Percentiles rank a stretch among this genome's conserved stretches.
These are phyloP conservation scores for Guyanaporus albipodus DNA, from an alignment of 768 basidiomycete genomes.

Conservation along the genomic window DNA sequence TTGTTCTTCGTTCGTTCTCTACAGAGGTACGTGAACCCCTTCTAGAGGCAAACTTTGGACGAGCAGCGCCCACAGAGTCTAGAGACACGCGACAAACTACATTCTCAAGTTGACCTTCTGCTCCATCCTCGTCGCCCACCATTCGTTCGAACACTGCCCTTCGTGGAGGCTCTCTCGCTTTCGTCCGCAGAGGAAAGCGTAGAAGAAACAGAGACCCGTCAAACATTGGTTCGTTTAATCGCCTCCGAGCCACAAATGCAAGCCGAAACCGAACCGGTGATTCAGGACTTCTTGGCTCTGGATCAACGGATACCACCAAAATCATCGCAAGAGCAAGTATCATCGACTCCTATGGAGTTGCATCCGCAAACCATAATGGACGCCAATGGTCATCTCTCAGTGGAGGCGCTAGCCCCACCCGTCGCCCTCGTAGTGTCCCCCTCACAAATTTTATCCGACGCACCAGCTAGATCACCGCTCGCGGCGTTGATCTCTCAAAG, in stretches of 20 bases:
- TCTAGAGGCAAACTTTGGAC: not conserved
- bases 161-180: conserved; percentile 57
- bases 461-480: not conserved
- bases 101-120: conserved; percentile 52
- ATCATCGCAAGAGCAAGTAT: not conserved
- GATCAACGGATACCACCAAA: not conserved
- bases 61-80: conserved; percentile 14
- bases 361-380: conserved; percentile 1
- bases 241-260: conserved; percentile 1
- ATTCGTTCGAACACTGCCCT: conserved; percentile 61
- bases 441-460: not conserved
- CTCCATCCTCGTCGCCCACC: conserved; percentile 82
- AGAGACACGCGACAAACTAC: conserved; percentile 15
- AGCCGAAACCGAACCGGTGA: not conserved
- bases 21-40: conserved; percentile 28
- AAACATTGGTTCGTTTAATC: conserved; percentile 29
- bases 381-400: not conserved
- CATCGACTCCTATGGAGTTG: not conserved
- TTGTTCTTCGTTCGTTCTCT: conserved; percentile 45
- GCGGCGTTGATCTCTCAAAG: conserved; percentile 3
- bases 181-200: conserved; percentile 59
- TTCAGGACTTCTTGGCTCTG: not conserved
- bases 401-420: not conserved
- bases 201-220: conserved; percentile 53
- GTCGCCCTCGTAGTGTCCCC: not conserved